These are phyloP conservation scores for Fusarium poae DNA, from an alignment of 2,329 filamentous ascomycete genomes.

Conservation along the genomic window DNA sequence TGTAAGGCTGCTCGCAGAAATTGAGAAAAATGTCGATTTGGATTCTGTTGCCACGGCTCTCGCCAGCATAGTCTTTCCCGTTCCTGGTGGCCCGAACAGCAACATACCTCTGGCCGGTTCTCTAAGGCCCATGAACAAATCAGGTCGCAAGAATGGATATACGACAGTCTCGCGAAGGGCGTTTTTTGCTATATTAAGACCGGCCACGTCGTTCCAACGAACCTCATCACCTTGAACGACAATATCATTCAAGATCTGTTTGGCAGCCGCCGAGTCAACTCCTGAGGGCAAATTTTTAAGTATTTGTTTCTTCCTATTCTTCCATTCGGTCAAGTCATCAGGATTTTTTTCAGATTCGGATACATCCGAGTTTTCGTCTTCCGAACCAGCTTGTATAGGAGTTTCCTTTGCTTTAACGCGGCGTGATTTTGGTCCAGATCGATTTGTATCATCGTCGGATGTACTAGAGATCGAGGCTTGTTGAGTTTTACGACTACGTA, in stretches of 20 bases:
- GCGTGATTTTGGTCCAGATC: slow-evolving; percentile 44
- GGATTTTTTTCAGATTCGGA: slow-evolving; percentile 57
- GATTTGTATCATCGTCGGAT: slow-evolving; percentile 46
- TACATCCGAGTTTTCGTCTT: slow-evolving; percentile 62
- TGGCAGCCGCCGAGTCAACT: slow-evolving; percentile 84
- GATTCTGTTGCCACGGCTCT: slow-evolving; percentile 93
- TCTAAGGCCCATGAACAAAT: slow-evolving; percentile 93
- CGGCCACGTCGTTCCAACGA: slow-evolving; percentile 93
- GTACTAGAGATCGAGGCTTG: slow-evolving; percentile 45
- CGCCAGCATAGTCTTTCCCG: slow-evolving; percentile 98
- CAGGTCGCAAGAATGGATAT: slow-evolving; percentile 94
- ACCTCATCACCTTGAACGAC: slow-evolving; percentile 95
- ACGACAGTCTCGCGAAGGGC: slow-evolving; percentile 96
- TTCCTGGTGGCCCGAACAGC: slow-evolving; percentile 96
- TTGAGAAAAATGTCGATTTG: slow-evolving; percentile 95
- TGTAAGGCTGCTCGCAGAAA: slow-evolving; percentile 92
- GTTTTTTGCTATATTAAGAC: slow-evolving; percentile 88
- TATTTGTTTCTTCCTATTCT: slow-evolving; percentile 72
- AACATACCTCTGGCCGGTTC: slow-evolving; percentile 96
- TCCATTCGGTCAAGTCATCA: slow-evolving; percentile 66
- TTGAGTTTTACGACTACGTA: slow-evolving; percentile 38
- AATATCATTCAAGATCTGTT: slow-evolving; percentile 95
- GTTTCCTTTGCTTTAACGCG: slow-evolving; percentile 52
- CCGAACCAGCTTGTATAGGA: slow-evolving; percentile 58
- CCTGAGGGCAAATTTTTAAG: slow-evolving; percentile 84